phyloP scores from a whole-genome alignment of 306 rosid genomes.

The Hylodesmum podocarpum region DNA sequence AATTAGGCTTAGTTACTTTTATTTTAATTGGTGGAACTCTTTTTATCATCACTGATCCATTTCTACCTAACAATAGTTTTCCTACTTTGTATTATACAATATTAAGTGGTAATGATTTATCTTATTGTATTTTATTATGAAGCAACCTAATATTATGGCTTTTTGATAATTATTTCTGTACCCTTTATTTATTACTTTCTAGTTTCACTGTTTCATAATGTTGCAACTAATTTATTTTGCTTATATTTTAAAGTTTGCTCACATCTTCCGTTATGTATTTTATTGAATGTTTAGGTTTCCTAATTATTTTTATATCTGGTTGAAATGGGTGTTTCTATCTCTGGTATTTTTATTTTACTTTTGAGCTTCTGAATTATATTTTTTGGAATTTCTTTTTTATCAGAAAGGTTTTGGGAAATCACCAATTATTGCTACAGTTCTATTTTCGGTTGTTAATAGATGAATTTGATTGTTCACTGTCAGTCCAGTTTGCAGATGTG shows the following conservation, averaged over 20 bases:
- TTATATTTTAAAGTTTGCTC: slow-evolving; percentile 1
- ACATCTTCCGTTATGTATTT: background rate
- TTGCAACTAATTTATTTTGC: background rate
- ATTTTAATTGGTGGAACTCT: background rate
- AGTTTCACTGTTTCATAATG: background rate
- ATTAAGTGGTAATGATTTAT: background rate
- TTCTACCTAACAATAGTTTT: slow-evolving; percentile 1
- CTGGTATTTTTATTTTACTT: background rate
- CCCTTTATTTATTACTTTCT: slow-evolving; percentile 12
- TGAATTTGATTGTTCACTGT: background rate
- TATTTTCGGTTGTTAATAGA: background rate
- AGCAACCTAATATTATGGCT: background rate
- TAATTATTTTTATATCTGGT: background rate
- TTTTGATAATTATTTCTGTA: background rate
- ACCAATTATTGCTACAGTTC: background rate
- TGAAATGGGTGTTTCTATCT: slow-evolving; percentile 16
- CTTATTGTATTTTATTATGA: background rate
- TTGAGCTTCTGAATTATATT: background rate
- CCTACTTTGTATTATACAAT: background rate
- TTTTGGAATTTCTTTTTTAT: background rate
- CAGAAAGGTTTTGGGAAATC: background rate
- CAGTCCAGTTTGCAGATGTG: background rate
- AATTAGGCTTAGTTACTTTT: background rate
- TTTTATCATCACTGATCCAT: background rate
- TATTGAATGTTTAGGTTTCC: background rate